Evolutionary conservation across 345 rosid genomes (phyloP).

Genomic region (Euphorbia peplus): DNA sequence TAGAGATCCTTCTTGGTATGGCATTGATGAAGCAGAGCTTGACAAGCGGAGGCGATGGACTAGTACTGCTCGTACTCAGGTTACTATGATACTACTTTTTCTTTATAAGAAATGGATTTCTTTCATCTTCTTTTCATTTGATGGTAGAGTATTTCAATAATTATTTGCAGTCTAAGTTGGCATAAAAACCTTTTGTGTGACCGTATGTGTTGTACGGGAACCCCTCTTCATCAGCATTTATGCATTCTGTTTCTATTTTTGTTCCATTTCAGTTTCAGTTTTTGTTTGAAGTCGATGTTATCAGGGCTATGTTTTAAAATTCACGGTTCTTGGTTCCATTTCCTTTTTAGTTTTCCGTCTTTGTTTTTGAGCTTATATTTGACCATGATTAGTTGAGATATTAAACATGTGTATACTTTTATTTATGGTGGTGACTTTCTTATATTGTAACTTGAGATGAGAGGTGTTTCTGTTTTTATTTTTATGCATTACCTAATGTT

Average conservation of each 20-base stretch:
- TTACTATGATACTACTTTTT: conserved; percentile 13
- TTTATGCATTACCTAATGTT: conserved; percentile 6
- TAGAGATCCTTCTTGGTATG: conserved; percentile 84
- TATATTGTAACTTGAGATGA: not conserved
- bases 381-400: conserved; percentile 4
- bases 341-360: no score
- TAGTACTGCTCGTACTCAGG: conserved; percentile 74
- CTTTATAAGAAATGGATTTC: not conserved
- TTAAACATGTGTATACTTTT: not conserved
- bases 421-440: not conserved
- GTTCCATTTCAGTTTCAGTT: no score
- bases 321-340: no score
- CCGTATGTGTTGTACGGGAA: no score
- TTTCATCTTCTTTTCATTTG: not conserved
- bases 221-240: no score
- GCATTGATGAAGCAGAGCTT: conserved; percentile 79
- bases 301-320: no score
- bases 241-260: no score
- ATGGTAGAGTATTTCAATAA: not conserved
- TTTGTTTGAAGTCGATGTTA: no score
- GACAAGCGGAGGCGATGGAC: conserved; percentile 95
- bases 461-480: not conserved
- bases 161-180: conserved; percentile 11
- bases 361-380: not conserved
- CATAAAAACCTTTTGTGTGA: not conserved